phyloP scores from a whole-genome alignment of 768 basidiomycete genomes.

The Boletus edulis region DNA sequence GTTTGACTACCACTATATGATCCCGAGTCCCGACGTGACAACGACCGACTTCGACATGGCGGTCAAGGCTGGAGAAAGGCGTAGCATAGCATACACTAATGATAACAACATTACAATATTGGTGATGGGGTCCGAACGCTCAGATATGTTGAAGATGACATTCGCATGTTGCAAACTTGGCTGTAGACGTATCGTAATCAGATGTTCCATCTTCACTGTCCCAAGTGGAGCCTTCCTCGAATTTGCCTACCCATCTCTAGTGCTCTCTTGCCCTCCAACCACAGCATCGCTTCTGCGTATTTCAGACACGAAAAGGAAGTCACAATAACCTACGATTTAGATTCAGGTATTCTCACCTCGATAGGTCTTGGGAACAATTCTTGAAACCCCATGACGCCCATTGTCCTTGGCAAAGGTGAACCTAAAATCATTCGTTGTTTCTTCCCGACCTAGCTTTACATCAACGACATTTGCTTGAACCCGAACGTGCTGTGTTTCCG shows the following conservation, averaged over 20 bases:
- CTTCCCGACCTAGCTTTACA: slow-evolving; percentile 59
- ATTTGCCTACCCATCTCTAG: slow-evolving; percentile 71
- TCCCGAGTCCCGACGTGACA: no score
- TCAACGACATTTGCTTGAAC: slow-evolving; percentile 74
- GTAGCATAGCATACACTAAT: no score
- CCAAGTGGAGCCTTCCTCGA: slow-evolving; percentile 32
- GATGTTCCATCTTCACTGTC: background rate
- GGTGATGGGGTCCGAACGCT: no score
- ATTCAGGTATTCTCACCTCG: slow-evolving; percentile 40
- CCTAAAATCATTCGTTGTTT: slow-evolving; percentile 72
- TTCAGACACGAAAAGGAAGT: slow-evolving; percentile 9
- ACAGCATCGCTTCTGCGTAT: slow-evolving; percentile 73
- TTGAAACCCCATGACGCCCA: slow-evolving; percentile 30
- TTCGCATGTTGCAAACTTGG: no score
- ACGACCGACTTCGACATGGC: no score
- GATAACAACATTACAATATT: no score
- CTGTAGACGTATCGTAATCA: background rate
- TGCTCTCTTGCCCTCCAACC: slow-evolving; percentile 76
- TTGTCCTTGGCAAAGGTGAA: slow-evolving; percentile 66
- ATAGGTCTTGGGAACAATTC: slow-evolving; percentile 70
- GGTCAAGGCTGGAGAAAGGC: no score
- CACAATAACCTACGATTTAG: background rate
- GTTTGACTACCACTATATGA: no score
- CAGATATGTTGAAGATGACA: no score
- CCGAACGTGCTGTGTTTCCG: slow-evolving; percentile 54